A percentile compares a stretch with the other conserved stretches of the same genome.
These are phyloP conservation scores for Rosa hybrid DNA, from an alignment of 331 rosid species.

Conservation along the genomic window DNA sequence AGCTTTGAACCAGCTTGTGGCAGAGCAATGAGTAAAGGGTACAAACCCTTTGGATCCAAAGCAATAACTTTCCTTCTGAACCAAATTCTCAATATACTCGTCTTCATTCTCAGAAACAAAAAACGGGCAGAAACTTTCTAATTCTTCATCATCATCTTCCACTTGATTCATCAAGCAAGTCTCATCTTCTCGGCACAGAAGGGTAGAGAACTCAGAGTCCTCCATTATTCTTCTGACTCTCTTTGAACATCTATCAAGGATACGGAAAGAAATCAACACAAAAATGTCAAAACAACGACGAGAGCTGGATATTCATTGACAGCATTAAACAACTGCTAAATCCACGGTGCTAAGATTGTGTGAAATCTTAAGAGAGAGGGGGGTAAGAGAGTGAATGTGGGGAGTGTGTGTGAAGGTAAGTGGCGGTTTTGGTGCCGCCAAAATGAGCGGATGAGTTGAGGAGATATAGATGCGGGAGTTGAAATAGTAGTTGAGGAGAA, in stretches of 20 bases:
- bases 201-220: slow-evolving; percentile 54
- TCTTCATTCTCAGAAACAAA: slow-evolving; percentile 51
- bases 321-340: slow-evolving; percentile 38
- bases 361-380: slow-evolving; percentile 17
- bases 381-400: slow-evolving; percentile 14
- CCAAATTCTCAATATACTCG: slow-evolving; percentile 51
- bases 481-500: slow-evolving; percentile 40
- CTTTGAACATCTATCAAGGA: slow-evolving; percentile 26
- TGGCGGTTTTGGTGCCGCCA: slow-evolving; percentile 90
- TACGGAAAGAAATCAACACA: slow-evolving; percentile 3
- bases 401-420: slow-evolving; percentile 28
- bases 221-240: slow-evolving; percentile 30
- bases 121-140: slow-evolving; percentile 23
- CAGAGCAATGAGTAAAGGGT: slow-evolving; percentile 31
- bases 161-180: slow-evolving; percentile 35
- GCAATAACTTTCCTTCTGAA: slow-evolving; percentile 44
- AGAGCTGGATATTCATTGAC: not conserved
- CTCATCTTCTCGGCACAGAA: slow-evolving; percentile 59
- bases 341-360: slow-evolving; percentile 31
- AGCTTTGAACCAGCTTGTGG: slow-evolving; percentile 37
- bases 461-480: slow-evolving; percentile 47
- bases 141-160: slow-evolving; percentile 17
- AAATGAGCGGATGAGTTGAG: slow-evolving; percentile 56
- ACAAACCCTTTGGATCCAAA: slow-evolving; percentile 39
- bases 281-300: slow-evolving; percentile 21